phyloP scores from a whole-genome alignment of 495 filamentous ascomycete genomes.

The Astrothelium subdiscretum region DNA sequence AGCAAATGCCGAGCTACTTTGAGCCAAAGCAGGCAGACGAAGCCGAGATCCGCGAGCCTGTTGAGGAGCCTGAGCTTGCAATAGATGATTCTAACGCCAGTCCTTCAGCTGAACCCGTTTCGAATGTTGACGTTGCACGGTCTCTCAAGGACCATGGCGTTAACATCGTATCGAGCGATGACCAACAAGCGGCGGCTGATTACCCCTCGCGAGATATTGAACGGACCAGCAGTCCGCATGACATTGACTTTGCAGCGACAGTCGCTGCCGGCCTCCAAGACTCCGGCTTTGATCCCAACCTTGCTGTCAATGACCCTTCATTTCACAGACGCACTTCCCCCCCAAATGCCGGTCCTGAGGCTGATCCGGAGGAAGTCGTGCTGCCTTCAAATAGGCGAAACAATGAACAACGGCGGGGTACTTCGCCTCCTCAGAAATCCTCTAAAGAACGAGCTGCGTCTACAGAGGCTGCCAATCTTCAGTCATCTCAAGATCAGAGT shows the following conservation, averaged over 20 bases:
- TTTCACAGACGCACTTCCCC: slow-evolving; percentile 21
- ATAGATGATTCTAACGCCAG: not conserved
- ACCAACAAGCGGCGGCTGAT: not conserved
- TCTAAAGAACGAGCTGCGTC: not conserved
- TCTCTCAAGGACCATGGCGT: not conserved
- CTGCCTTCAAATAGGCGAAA: slow-evolving; percentile 15
- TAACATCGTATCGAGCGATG: not conserved
- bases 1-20: not conserved
- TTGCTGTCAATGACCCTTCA: slow-evolving; percentile 23
- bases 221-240: not conserved
- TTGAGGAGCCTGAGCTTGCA: not conserved
- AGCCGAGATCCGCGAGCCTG: not conserved
- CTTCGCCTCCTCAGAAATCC: not conserved
- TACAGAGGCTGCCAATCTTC: not conserved
- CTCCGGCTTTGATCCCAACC: slow-evolving; percentile 24
- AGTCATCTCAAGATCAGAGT: slow-evolving; percentile 3
- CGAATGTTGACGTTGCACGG: not conserved
- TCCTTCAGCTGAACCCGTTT: not conserved
- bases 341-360: slow-evolving; percentile 18
- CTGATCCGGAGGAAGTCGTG: slow-evolving; percentile 23
- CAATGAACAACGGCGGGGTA: slow-evolving; percentile 4
- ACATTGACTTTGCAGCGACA: slow-evolving; percentile 20
- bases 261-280: slow-evolving; percentile 16
- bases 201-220: not conserved
- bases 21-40: not conserved